These are phyloP conservation scores for Xanthoconium stramineum DNA, from an alignment of 768 basidiomycete genomes.

Conservation along the genomic window DNA sequence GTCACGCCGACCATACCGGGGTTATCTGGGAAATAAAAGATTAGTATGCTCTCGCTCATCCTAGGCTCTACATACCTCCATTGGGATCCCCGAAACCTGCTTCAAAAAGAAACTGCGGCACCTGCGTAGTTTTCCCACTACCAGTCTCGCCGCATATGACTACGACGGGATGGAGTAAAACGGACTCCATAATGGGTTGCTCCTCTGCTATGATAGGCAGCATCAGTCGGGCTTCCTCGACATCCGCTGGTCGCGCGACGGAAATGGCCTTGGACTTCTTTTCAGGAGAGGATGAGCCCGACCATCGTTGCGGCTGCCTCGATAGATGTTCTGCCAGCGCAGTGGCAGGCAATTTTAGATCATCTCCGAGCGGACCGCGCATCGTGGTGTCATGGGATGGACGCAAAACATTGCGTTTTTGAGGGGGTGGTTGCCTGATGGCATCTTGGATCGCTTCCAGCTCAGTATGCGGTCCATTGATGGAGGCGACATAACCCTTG, in stretches of 20 bases:
- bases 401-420: constrained; percentile 46
- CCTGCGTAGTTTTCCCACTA: constrained; percentile 97
- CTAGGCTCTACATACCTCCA: constrained; percentile 54
- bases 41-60: constrained; percentile 1
- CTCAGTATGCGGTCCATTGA: constrained; percentile 13
- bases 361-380: constrained; percentile 80
- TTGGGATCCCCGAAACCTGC: constrained; percentile 85
- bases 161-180: constrained; percentile 82
- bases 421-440: constrained; percentile 25
- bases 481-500: constrained; percentile 36
- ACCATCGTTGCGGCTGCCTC: background rate
- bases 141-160: constrained; percentile 85
- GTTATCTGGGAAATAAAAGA: constrained; percentile 59
- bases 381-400: constrained; percentile 38
- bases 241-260: constrained; percentile 63
- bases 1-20: constrained; percentile 98
- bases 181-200: constrained; percentile 89
- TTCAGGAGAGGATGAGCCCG: constrained; percentile 8
- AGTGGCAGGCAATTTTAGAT: constrained; percentile 62
- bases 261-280: constrained; percentile 43
- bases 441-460: constrained; percentile 5
- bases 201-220: constrained; percentile 93
- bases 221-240: constrained; percentile 72
- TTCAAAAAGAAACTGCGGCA: constrained; percentile 98
- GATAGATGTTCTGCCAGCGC: constrained; percentile 51